Conservation (phyloP, 352 stramenopile species). For the Phytophthora pisi region DNA sequence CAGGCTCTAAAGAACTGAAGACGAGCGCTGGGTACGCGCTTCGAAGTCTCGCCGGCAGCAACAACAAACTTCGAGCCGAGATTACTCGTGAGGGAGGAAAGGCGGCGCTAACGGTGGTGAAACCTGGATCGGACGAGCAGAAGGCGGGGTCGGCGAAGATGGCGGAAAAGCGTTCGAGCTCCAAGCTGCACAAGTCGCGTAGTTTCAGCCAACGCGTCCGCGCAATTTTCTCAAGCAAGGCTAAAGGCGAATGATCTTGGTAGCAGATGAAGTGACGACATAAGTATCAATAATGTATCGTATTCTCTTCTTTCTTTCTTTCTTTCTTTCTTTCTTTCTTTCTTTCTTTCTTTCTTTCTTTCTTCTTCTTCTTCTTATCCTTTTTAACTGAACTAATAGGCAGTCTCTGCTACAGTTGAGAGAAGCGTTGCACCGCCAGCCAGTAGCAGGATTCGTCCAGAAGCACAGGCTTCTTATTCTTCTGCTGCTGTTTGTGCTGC, state of each 20-base stretch:
- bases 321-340: no score
- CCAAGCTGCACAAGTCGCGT: neutral
- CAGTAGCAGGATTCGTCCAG: conserved; percentile 1
- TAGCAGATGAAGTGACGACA: no score
- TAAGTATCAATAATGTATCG: no score
- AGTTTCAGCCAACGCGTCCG: neutral
- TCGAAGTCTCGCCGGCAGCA: neutral
- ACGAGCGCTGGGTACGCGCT: neutral
- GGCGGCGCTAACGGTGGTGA: neutral
- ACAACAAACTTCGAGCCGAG: neutral
- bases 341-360: no score
- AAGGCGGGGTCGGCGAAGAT: neutral
- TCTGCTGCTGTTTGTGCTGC: neutral
- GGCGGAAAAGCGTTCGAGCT: neutral
- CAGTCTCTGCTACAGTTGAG: neutral
- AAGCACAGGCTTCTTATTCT: neutral
- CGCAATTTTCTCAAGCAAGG: neutral
- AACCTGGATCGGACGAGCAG: neutral
- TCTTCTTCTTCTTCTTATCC: no score
- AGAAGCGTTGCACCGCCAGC: conserved; percentile 1
- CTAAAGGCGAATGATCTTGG: neutral
- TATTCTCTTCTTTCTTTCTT: no score
- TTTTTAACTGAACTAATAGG: no score
- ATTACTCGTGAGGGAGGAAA: neutral
- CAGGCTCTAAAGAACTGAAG: neutral